A percentile compares a stretch with the other conserved stretches of the same genome.
Conservation (phyloP, 345 rosid species). For the Sisymbrium irio region DNA sequence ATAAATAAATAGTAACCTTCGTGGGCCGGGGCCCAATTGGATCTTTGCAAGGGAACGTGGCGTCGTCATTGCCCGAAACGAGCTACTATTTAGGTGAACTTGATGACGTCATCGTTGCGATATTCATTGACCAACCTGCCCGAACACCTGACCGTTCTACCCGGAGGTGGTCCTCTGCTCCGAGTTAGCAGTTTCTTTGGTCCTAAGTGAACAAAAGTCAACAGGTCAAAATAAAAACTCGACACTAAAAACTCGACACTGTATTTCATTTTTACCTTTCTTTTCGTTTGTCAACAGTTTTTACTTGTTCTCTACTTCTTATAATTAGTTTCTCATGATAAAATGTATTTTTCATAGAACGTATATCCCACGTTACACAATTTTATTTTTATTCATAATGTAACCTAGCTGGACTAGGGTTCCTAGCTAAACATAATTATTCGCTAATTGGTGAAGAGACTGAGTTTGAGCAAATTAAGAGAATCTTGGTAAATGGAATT, state of each 20-base stretch:
- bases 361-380: background rate
- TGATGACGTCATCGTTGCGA: constrained; percentile 29
- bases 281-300: constrained; percentile 5
- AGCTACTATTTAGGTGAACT: constrained; percentile 1
- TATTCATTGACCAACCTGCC: constrained; percentile 25
- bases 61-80: constrained; percentile 20
- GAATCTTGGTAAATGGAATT: constrained; percentile 39
- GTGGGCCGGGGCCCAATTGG: constrained; percentile 39
- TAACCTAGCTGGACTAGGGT: constrained; percentile 20
- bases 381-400: background rate
- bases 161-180: constrained; percentile 25
- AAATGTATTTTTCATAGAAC: background rate
- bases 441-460: constrained; percentile 28
- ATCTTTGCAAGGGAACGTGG: constrained; percentile 15
- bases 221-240: constrained; percentile 29
- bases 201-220: constrained; percentile 30
- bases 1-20: constrained; percentile 10
- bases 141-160: constrained; percentile 32
- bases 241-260: constrained; percentile 16
- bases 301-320: background rate
- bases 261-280: constrained; percentile 1
- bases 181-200: constrained; percentile 18
- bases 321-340: background rate
- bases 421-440: constrained; percentile 27
- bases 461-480: constrained; percentile 37